These are phyloP conservation scores for Mycosarcoma maydis DNA, from an alignment of 1,284 basidiomycete genomes.

Conservation along the genomic window DNA sequence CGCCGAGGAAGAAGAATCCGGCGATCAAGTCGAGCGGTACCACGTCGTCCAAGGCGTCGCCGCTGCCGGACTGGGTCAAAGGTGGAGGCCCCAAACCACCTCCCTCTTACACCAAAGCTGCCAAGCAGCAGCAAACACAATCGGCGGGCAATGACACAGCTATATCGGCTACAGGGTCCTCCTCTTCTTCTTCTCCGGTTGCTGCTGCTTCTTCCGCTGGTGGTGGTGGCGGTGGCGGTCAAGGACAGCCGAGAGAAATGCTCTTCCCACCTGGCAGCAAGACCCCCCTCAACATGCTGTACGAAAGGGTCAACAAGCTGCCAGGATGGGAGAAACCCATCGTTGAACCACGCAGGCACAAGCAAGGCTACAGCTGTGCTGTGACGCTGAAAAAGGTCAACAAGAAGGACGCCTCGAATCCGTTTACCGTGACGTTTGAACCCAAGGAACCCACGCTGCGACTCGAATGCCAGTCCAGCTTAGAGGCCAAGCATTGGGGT, in stretches of 20 bases:
- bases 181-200: too few species aligned
- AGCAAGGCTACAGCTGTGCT: slow-evolving; percentile 53
- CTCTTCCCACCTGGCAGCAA: slow-evolving; percentile 66
- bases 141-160: slow-evolving; percentile 8
- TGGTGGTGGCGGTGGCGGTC: slow-evolving; percentile 3
- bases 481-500: slow-evolving; percentile 65
- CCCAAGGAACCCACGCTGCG: slow-evolving; percentile 60
- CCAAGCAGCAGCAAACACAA: slow-evolving; percentile 29
- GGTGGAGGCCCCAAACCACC: slow-evolving; percentile 56
- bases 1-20: slow-evolving; percentile 61
- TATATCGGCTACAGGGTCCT: neutral
- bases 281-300: slow-evolving; percentile 66
- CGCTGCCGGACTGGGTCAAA: slow-evolving; percentile 66
- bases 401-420: slow-evolving; percentile 62
- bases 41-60: slow-evolving; percentile 63
- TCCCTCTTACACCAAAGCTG: slow-evolving; percentile 52
- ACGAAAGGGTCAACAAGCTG: slow-evolving; percentile 63
- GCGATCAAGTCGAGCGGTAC: slow-evolving; percentile 64
- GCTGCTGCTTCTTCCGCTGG: too few species aligned
- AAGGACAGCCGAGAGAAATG: slow-evolving; percentile 34
- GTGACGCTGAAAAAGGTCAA: slow-evolving; percentile 63
- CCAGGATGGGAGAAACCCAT: slow-evolving; percentile 64
- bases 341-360: slow-evolving; percentile 53
- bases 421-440: slow-evolving; percentile 57
- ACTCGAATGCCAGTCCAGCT: slow-evolving; percentile 49